A percentile compares a stretch with the other conserved stretches of the same genome.
Evolutionary conservation across 305 asterid species (phyloP).

Genomic region (Caryopteris hybrid): DNA sequence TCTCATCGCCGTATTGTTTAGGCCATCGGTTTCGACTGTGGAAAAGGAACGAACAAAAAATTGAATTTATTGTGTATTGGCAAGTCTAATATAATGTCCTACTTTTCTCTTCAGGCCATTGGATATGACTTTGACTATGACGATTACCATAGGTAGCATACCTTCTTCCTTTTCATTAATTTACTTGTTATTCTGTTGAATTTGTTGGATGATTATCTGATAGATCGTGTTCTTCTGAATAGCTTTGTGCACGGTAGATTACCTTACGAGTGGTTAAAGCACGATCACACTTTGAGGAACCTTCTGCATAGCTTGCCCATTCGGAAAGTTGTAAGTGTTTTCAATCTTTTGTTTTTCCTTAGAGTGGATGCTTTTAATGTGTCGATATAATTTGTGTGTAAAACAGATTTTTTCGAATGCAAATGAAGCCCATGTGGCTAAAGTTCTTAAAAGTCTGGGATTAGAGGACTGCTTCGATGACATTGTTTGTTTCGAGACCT

Average conservation of each 20-base stretch:
- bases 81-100: neutral
- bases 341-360: too few species aligned
- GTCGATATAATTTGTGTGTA: neutral
- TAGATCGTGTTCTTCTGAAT: neutral
- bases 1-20: neutral
- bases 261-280: constrained; percentile 74
- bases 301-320: constrained; percentile 64
- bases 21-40: neutral
- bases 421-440: constrained; percentile 85
- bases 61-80: neutral
- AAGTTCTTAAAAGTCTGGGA: constrained; percentile 68
- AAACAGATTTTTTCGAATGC: constrained; percentile 89
- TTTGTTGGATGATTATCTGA: neutral
- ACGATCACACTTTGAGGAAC: constrained; percentile 56
- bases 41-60: neutral
- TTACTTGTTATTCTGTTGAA: neutral
- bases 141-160: constrained; percentile 67
- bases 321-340: constrained; percentile 70
- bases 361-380: neutral
- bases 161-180: neutral
- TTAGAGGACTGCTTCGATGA: constrained; percentile 83
- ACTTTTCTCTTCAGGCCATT: constrained; percentile 46
- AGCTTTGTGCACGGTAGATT: constrained; percentile 88
- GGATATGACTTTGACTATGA: constrained; percentile 82
- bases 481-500: constrained; percentile 65